phyloP scores from a whole-genome alignment of 305 asterid species.

The Fraxinus greggii region DNA sequence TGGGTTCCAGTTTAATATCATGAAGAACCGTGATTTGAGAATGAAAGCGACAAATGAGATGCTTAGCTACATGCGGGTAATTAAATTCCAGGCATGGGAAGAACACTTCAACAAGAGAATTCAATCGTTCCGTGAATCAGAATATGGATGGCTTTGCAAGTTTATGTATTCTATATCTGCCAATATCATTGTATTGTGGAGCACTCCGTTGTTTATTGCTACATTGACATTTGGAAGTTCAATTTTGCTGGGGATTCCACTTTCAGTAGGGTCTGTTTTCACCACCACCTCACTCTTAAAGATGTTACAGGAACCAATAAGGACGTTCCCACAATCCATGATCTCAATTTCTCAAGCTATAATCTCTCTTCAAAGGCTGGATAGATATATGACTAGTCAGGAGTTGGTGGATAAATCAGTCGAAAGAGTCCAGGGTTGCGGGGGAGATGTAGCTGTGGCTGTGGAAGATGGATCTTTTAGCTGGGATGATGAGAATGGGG shows the following conservation, averaged over 20 bases:
- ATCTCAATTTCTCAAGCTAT: conserved; percentile 91
- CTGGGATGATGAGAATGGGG: conserved; percentile 85
- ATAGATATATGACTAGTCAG: conserved; percentile 73
- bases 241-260: conserved; percentile 60
- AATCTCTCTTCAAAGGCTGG: conserved; percentile 80
- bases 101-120: conserved; percentile 79
- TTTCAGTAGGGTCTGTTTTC: conserved; percentile 73
- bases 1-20: conserved; percentile 59
- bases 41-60: conserved; percentile 94
- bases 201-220: conserved; percentile 64
- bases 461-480: conserved; percentile 63
- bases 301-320: conserved; percentile 85
- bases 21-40: conserved; percentile 78
- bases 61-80: conserved; percentile 90
- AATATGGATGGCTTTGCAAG: conserved; percentile 66
- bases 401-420: conserved; percentile 63
- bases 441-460: conserved; percentile 58
- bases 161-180: conserved; percentile 65
- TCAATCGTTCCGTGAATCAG: conserved; percentile 62
- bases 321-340: conserved; percentile 89
- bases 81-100: conserved; percentile 98
- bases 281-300: conserved; percentile 74
- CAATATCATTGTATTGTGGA: conserved; percentile 72
- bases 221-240: conserved; percentile 76
- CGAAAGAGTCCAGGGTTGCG: conserved; percentile 65